Evolutionary conservation across 768 basidiomycete genomes (phyloP).

Genomic region (Tephrocybe rancida): DNA sequence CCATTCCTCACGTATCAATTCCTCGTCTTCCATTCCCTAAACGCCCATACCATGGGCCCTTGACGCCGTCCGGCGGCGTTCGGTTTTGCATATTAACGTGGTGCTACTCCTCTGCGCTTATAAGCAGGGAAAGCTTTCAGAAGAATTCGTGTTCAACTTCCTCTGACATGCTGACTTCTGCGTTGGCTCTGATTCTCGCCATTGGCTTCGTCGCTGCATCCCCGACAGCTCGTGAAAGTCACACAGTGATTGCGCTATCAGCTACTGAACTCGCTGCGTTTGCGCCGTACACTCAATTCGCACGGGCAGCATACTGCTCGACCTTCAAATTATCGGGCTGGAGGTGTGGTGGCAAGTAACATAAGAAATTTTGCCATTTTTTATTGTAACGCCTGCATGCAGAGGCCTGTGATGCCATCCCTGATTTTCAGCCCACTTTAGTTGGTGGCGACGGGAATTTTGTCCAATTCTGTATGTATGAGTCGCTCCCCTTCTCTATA

Average conservation of each 20-base stretch:
- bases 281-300: slow-evolving; percentile 52
- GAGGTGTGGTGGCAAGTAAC: slow-evolving; percentile 44
- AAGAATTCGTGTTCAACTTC: too few species aligned
- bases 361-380: not conserved
- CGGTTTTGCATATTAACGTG: too few species aligned
- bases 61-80: too few species aligned
- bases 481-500: not conserved
- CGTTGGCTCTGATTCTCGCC: slow-evolving; percentile 7
- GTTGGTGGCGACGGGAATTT: slow-evolving; percentile 3
- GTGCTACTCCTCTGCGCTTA: too few species aligned
- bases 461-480: not conserved
- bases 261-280: slow-evolving; percentile 35
- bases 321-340: slow-evolving; percentile 37
- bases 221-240: slow-evolving; percentile 14
- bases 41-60: too few species aligned
- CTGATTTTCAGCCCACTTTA: slow-evolving; percentile 32
- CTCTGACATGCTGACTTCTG: slow-evolving; percentile 8
- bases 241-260: slow-evolving; percentile 27
- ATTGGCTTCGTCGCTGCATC: slow-evolving; percentile 9
- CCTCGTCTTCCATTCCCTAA: too few species aligned
- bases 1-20: too few species aligned
- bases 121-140: too few species aligned
- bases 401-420: slow-evolving; percentile 35
- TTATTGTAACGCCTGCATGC: not conserved
- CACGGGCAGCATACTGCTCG: slow-evolving; percentile 57